These are phyloP conservation scores for Sapria himalayana DNA, from an alignment of 345 rosid genomes.

Conservation along the genomic window DNA sequence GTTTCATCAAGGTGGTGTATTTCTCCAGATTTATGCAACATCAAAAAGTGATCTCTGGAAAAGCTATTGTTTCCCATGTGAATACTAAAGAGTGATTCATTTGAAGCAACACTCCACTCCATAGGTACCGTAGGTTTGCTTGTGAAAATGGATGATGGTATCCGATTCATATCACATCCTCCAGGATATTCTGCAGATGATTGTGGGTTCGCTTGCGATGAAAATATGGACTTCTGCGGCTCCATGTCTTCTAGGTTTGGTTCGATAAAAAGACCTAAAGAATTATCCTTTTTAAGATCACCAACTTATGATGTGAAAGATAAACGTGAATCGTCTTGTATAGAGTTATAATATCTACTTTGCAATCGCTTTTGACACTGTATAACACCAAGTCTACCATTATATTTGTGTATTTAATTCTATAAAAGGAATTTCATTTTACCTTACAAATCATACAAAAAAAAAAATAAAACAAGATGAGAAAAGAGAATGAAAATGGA, in stretches of 20 bases:
- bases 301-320: neutral
- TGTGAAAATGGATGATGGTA: constrained; percentile 44
- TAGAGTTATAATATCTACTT: too few species aligned
- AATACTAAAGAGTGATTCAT: constrained; percentile 75
- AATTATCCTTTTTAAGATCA: neutral
- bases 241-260: neutral
- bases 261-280: neutral
- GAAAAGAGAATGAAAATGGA: too few species aligned
- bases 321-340: too few species aligned
- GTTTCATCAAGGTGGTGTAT: constrained; percentile 31
- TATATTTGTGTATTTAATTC: too few species aligned
- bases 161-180: constrained; percentile 45
- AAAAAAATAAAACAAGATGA: too few species aligned
- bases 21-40: constrained; percentile 33
- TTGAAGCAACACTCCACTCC: constrained; percentile 85
- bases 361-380: too few species aligned
- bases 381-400: too few species aligned
- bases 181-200: constrained; percentile 4
- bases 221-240: neutral
- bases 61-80: constrained; percentile 34
- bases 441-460: too few species aligned
- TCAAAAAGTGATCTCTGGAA: constrained; percentile 30
- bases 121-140: constrained; percentile 16
- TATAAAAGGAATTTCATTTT: too few species aligned
- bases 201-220: neutral